These are phyloP conservation scores for Bryum argenteum DNA, from an alignment of 225 moss, liverwort and hornwort species.

Conservation along the genomic window DNA sequence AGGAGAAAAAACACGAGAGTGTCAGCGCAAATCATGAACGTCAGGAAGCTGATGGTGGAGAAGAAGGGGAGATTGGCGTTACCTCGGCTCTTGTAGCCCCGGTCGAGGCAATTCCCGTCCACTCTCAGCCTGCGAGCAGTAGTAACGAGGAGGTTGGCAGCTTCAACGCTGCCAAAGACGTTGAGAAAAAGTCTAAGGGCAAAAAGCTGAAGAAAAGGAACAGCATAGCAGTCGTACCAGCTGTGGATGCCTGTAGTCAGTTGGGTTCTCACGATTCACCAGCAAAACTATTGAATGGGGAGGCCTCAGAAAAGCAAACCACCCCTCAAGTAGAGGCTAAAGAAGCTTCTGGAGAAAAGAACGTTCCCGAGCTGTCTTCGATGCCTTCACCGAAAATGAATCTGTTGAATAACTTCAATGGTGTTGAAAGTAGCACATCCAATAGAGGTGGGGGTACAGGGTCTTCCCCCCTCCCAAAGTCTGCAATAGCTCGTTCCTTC, in stretches of 20 bases:
- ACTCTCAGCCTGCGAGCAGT: constrained; percentile 20
- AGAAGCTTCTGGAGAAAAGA: constrained; percentile 28
- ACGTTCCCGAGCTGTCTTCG: constrained; percentile 10
- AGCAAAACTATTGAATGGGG: constrained; percentile 1
- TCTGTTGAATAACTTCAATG: constrained; percentile 16
- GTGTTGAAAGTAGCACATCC: constrained; percentile 30
- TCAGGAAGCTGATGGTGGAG: constrained; percentile 23
- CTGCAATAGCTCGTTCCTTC: constrained; percentile 25
- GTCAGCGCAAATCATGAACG: constrained; percentile 27
- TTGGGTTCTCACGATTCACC: constrained; percentile 21
- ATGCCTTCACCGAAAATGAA: constrained; percentile 14
- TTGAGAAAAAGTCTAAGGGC: constrained; percentile 4
- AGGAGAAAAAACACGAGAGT: constrained; percentile 20
- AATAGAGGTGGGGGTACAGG: constrained; percentile 26
- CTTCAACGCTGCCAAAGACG: constrained; percentile 7
- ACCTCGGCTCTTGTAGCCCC: constrained; percentile 1
- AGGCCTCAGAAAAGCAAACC: constrained; percentile 17
- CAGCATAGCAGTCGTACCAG: constrained; percentile 21
- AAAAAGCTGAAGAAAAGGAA: constrained; percentile 21
- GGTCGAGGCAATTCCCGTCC: constrained; percentile 14
- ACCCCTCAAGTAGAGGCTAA: constrained; percentile 22
- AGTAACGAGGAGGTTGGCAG: constrained; percentile 21
- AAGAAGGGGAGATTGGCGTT: constrained; percentile 19
- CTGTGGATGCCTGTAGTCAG: constrained; percentile 17
- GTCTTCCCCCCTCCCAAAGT: constrained; percentile 4